Base-by-base conservation (phyloP, 208 protist species). In the Strigomonas oncopelti region DNA sequence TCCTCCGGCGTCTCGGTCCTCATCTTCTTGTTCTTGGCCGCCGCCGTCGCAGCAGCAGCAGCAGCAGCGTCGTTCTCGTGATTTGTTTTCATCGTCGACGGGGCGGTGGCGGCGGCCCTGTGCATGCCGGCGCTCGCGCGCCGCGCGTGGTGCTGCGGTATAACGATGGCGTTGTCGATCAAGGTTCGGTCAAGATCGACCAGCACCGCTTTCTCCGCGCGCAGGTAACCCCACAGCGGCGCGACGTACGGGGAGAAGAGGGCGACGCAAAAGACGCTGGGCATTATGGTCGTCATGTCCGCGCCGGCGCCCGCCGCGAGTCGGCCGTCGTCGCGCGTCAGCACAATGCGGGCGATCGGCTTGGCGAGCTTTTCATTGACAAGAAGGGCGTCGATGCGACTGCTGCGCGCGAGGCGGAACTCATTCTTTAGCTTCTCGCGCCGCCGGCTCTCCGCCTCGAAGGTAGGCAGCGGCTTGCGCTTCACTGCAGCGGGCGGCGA, bases 141-240 rank as follows among this genome's bases (percentile, higher is more conserved):
- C 42, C 42, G 42, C 42, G 16, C 13, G 16, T 20, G 13, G 16
- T 9, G 42, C 42, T 22, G 22, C 53, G 28, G 46, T 56, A 72
- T 48, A 0, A 74, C 77, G 28, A 95, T 77, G 25, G 79, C 81
- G 65, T 95, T 92, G 72, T 95, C 89, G 8, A 95, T 70, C 0
- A 95, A 64, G 8, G 89, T 95, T 34, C 89, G 85, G 77, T 95
- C 89, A 78, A 95, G 78, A 58, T 95, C 89, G 2, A 95, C 81
- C 65, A 92, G 68, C 25, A 92, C 45, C 13, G 79, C 65, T 57
- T 90, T 90, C 53, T 87, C 80, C 64, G 83, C 71, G 5, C 71
- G 78, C 61, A 94, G 57, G 38, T 88, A 75, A 1, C 72, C 65
- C 77, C 85, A 81, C 28, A 94, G 71, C 22, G 75, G 81, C 0